phyloP scores from a whole-genome alignment of 139 green algal species.

The Coelastrella sp. region DNA sequence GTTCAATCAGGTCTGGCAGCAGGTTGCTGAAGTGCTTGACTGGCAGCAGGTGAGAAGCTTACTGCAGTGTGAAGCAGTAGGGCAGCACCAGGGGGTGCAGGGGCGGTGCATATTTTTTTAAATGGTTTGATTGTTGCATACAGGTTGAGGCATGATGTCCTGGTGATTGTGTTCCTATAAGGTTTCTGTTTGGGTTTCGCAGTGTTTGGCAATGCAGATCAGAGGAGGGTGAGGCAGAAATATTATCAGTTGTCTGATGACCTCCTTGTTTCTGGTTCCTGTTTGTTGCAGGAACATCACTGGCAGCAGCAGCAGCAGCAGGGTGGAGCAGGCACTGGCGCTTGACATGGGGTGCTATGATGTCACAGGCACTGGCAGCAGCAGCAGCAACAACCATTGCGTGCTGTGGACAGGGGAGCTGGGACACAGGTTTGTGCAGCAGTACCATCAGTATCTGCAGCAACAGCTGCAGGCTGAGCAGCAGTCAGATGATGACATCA shows the following conservation, averaged over 20 bases:
- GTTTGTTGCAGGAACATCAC: neutral
- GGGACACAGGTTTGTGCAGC: neutral
- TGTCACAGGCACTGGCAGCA: neutral
- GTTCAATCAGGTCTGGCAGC: neutral
- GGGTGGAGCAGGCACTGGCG: neutral
- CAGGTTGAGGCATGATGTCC: too few relatives aligned
- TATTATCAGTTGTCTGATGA: neutral
- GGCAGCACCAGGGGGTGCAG: too few relatives aligned
- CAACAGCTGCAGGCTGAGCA: slow-evolving; percentile 13
- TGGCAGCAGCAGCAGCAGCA: neutral
- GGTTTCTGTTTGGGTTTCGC: too few relatives aligned
- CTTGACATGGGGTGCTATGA: slow-evolving; percentile 40
- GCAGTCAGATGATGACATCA: neutral
- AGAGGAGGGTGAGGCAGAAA: too few relatives aligned
- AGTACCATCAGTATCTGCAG: slow-evolving; percentile 36
- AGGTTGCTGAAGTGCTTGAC: neutral
- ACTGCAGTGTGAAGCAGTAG: neutral
- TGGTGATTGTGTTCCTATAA: too few relatives aligned
- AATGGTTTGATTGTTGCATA: neutral
- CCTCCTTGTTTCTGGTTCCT: neutral
- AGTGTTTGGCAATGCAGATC: too few relatives aligned
- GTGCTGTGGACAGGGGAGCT: neutral
- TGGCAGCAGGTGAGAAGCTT: neutral
- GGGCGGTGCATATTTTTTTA: neutral
- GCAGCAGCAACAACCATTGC: neutral